Conservation (phyloP, 2,329 filamentous ascomycete genomes). For the Talaromyces islandicus region DNA sequence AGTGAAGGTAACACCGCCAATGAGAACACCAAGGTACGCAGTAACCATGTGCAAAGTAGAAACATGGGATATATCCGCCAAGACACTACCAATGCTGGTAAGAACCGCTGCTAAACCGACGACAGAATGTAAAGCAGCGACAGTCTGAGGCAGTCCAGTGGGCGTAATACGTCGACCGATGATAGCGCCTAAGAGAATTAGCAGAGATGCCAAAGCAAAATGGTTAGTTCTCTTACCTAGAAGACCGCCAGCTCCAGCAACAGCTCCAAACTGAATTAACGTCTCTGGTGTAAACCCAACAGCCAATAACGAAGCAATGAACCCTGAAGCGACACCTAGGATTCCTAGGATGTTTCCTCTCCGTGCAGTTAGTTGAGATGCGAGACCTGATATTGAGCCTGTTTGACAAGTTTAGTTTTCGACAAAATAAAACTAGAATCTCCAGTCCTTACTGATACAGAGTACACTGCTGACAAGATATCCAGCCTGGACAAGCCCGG, state of each 20-base stretch:
- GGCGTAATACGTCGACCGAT: constrained; percentile 85
- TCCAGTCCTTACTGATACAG: constrained; percentile 57
- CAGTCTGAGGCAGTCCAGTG: constrained; percentile 81
- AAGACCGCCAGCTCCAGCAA: constrained; percentile 66
- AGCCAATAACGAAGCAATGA: constrained; percentile 74
- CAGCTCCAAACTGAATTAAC: constrained; percentile 69
- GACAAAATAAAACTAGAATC: background rate
- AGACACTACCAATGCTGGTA: constrained; percentile 81
- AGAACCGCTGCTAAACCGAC: constrained; percentile 83
- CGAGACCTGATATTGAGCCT: constrained; percentile 69
- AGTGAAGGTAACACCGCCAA: constrained; percentile 84
- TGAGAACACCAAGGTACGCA: constrained; percentile 78
- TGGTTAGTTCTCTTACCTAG: constrained; percentile 39
- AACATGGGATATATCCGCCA: constrained; percentile 64
- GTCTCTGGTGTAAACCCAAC: constrained; percentile 76
- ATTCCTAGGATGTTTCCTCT: constrained; percentile 84
- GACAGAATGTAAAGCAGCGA: constrained; percentile 82
- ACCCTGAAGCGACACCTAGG: constrained; percentile 74
- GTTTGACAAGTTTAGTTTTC: background rate
- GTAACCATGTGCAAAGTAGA: constrained; percentile 78
- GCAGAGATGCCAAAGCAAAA: constrained; percentile 5
- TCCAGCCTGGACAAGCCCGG: constrained; percentile 78
- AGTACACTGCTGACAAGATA: constrained; percentile 80
- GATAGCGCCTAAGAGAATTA: constrained; percentile 49
- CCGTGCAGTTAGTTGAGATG: constrained; percentile 74